Evolutionary conservation across 2,329 filamentous ascomycete genomes (phyloP), one percentile per base, ranked within the genome.

Genomic region (Kalaharituber pfeilii): DNA sequence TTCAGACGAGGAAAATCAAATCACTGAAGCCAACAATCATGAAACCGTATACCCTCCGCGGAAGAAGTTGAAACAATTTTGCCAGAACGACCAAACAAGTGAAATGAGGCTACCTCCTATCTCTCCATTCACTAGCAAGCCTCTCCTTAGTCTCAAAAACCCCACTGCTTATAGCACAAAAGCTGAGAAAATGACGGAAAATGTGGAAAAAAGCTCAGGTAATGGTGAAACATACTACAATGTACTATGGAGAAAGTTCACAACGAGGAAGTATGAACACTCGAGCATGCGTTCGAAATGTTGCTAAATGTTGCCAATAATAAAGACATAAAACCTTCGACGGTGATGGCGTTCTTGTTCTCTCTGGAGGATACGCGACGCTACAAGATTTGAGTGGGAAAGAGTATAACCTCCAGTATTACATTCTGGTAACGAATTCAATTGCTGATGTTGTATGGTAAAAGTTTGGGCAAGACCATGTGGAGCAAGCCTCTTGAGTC

Each of bases 251-350:
- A 77, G 82, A 20, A 84, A 82, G 66, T 76, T 75, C 51, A 83
- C 80, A 0, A 75, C 70, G 5, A 85, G 84, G 66, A 86, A 85
- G 47, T 50, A 30, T 22, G 24, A 5, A 49, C 44, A 39, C 20
- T 11, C 42, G 18, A 25, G 25, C 5, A 47, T 47, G 18, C 25
- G 24, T 5, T 25, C 13, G n/a, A 20, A 22, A 47, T 47, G n/a
- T 47, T 4, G n/a, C n/a, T n/a, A n/a, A n/a, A n/a, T n/a, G n/a
- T n/a, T n/a, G n/a, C n/a, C n/a, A n/a, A n/a, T n/a, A n/a, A n/a
- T n/a, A n/a, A 15, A 50, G 47, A 68, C 78, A 85, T 66, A 85
- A 85, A 65, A 85, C 80, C 4, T 86, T 82, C 81, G 81, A 85
- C 62, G 81, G 81, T 2, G 82, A 86, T 66, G 82, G 80, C 1